Evolutionary conservation across 1,284 basidiomycete species (phyloP), one percentile per base, ranked within the genome.

Genomic region (Porodaedalea pini): DNA sequence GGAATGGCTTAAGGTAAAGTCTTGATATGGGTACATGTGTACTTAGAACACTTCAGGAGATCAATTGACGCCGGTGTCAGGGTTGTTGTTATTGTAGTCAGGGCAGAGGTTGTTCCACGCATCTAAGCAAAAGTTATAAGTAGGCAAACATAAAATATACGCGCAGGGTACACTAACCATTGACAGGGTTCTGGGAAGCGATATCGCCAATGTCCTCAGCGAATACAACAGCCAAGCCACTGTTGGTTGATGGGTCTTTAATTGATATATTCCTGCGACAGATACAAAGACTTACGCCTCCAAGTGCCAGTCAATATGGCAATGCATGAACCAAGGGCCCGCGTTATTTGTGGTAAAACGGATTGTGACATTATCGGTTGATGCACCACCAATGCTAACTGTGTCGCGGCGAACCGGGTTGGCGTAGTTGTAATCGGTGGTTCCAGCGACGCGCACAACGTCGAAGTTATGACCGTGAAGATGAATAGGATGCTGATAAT

Each of bases 271-370:
- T n/a, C 73, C 72, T 63, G 65, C n/a, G 21, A 51, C 5, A 52
- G 44, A 57, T n/a, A 13, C 0, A 23, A 39, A n/a, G 7, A 56
- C 41, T 40, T 48, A 53, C 49, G 43, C 39, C 32, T 43, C 23
- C 48, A 44, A 8, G 56, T 70, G 60, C 55, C 58, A 60, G 50
- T 60, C 58, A 17, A 61, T 61, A 40, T 61, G 76, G 70, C 77
- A 78, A 56, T 77, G 77, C 44, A 78, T 61, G 67, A 78, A 71
- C 77, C 78, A 78, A 7, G 78, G 76, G 4, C 78, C 78, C 3
- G 74, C 62, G 50, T 79, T 80, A 55, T 79, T 68, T 2, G 78
- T 77, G 23, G 53, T 54, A 60, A 79, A 79, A 39, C 78, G 75
- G 48, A 79, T 72, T 3, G 74, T 77, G 13, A 75, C 73, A 25